Percentiles rank a stretch among this genome's conserved stretches.
These are phyloP conservation scores for Lophium mytilinum DNA, from an alignment of 495 filamentous ascomycete genomes.

Conservation along the genomic window DNA sequence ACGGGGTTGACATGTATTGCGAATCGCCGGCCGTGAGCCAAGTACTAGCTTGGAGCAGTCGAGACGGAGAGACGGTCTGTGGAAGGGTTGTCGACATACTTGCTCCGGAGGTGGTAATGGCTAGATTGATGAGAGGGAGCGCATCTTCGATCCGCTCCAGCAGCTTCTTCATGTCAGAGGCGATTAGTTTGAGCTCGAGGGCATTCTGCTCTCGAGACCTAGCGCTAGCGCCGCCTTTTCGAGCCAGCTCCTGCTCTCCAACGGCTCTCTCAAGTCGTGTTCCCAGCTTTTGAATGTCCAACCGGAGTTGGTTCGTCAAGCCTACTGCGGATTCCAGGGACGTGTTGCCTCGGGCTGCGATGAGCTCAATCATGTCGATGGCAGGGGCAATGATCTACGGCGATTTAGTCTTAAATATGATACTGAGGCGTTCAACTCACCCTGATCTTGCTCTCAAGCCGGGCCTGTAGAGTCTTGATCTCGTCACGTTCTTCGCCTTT, in stretches of 20 bases:
- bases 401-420: constrained; percentile 5
- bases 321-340: constrained; percentile 83
- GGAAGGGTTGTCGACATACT: constrained; percentile 71
- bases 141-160: constrained; percentile 81
- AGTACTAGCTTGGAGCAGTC: constrained; percentile 87
- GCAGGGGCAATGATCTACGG: constrained; percentile 77
- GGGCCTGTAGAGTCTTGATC: constrained; percentile 60
- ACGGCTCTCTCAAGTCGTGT: constrained; percentile 64
- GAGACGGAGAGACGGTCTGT: constrained; percentile 78
- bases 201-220: constrained; percentile 43
- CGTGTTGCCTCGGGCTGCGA: constrained; percentile 89
- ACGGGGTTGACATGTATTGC: constrained; percentile 61
- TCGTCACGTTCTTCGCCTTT: constrained; percentile 64
- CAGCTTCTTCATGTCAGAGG: constrained; percentile 66
- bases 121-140: constrained; percentile 87
- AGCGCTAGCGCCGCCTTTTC: constrained; percentile 42
- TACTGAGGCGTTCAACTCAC: constrained; percentile 37
- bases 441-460: constrained; percentile 75
- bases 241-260: constrained; percentile 53
- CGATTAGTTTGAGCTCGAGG: constrained; percentile 60
- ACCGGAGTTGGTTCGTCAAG: constrained; percentile 77
- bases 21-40: constrained; percentile 84
- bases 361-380: constrained; percentile 90
- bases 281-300: constrained; percentile 80
- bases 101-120: constrained; percentile 90